Conservation (phyloP, 1,284 basidiomycete genomes). For the Peniophora sp. region DNA sequence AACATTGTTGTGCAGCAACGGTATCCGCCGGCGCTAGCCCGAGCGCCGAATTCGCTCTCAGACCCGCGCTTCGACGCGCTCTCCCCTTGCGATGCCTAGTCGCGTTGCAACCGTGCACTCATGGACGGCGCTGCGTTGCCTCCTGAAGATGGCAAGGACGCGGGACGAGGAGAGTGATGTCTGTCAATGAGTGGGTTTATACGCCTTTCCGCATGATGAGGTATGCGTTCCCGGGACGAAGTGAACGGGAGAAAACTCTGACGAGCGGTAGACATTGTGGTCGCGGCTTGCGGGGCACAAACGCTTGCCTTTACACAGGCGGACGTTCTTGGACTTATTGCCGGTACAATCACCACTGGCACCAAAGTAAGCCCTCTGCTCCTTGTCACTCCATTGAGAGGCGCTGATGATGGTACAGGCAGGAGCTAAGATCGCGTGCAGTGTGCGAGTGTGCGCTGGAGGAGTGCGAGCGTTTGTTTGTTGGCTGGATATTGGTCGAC, state of each 20-base stretch:
- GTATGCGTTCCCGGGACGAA: constrained; percentile 28
- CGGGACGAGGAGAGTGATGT: constrained; percentile 53
- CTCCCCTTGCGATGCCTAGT: constrained; percentile 31
- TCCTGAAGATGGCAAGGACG: constrained; percentile 15
- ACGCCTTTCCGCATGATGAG: constrained; percentile 80
- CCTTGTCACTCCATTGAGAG: too few species aligned
- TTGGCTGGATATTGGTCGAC: constrained; percentile 83
- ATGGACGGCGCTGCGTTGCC: constrained; percentile 12
- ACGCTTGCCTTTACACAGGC: constrained; percentile 30
- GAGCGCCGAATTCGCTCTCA: too few species aligned
- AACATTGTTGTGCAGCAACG: too few species aligned
- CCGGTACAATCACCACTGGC: too few species aligned
- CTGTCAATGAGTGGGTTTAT: constrained; percentile 88
- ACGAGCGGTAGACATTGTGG: constrained; percentile 40
- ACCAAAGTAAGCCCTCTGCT: too few species aligned
- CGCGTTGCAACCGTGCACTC: constrained; percentile 46
- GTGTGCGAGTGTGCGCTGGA: constrained; percentile 84
- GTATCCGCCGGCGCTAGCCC: too few species aligned
- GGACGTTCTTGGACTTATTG: background rate
- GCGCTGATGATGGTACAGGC: too few species aligned
- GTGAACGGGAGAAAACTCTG: background rate
- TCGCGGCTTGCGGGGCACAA: constrained; percentile 82
- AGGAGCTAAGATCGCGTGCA: constrained; percentile 1
- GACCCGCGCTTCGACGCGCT: constrained; percentile 4
- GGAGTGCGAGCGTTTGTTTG: constrained; percentile 86